These are phyloP conservation scores for Diaporthe batatas DNA, from an alignment of 2,329 filamentous ascomycete species.

Conservation along the genomic window DNA sequence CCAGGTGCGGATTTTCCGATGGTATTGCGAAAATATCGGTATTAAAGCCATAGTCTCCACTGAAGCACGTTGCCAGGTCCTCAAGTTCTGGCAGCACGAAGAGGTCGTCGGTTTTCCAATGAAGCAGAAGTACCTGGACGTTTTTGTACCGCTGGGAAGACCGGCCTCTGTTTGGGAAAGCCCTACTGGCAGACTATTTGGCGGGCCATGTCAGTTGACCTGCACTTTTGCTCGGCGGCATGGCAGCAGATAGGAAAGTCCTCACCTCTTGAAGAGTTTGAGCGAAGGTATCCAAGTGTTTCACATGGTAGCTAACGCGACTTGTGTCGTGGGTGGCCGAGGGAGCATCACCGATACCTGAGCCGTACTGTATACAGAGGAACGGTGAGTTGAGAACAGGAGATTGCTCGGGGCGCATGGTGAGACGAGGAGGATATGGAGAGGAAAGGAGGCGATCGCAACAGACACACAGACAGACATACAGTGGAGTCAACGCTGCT, in stretches of 20 bases:
- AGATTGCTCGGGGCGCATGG: constrained; percentile 34
- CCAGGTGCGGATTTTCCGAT: constrained; percentile 69
- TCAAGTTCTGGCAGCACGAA: constrained; percentile 71
- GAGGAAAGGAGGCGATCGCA: constrained; percentile 1
- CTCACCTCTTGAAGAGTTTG: constrained; percentile 66
- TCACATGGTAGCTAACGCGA: constrained; percentile 70
- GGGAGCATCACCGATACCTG: constrained; percentile 55
- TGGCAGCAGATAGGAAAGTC: not conserved
- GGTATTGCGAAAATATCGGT: constrained; percentile 71
- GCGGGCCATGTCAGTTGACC: constrained; percentile 36
- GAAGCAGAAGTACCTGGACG: constrained; percentile 66
- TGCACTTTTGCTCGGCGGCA: not conserved
- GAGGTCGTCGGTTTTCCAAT: constrained; percentile 71
- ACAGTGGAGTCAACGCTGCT: constrained; percentile 64
- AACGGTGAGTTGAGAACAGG: constrained; percentile 46
- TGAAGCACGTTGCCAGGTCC: constrained; percentile 67
- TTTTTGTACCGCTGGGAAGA: constrained; percentile 67
- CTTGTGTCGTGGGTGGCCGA: constrained; percentile 69
- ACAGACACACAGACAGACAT: constrained; percentile 49
- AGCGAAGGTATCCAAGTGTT: constrained; percentile 67
- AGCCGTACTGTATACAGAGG: constrained; percentile 60
- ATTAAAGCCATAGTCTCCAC: constrained; percentile 67
- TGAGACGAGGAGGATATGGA: not conserved
- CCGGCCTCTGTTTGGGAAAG: constrained; percentile 68
- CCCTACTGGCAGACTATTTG: constrained; percentile 64